Evolutionary conservation across 805 yeast genomes (phyloP), one percentile per base, ranked within the genome.

Genomic region (Phaffomyces opuntiae): DNA sequence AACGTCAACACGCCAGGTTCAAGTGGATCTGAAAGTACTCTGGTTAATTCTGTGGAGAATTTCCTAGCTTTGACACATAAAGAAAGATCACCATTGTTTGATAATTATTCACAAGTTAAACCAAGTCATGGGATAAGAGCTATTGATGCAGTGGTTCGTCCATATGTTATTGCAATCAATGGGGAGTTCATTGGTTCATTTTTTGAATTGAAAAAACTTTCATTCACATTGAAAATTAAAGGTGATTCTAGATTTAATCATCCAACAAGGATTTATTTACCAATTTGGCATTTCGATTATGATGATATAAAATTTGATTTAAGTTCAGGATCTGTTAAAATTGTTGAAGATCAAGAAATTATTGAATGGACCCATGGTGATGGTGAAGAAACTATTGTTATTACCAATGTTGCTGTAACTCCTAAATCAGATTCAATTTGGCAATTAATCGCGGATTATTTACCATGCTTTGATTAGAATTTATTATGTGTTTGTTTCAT

Each of bases 101-200:
- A 38, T 13, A 27, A 34, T 7, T 29, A 29, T 29, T 8, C 31
- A 29, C 31, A 29, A 29, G 31, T 29, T 13, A 29, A 29, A 29
- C 31, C 31, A 12, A 11, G 31, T 5, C 72, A 73, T 43, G 96
- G 96, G 2, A 74, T 83, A 1, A 69, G 97, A 36, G 95, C 93
- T 0, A 72, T 77, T 1, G 77, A 75, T 42, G 88, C 96, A 0
- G 76, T 86, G 1, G 65, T 87, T 26, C 72, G 99, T 40, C 97
- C 98, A 2, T 83, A 73, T 51, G 82, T 89, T 1, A 61, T 80
- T 1, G 75, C 81, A 4, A 71, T 83, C 0, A 71, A 70, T 32
- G 98, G 98, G 2, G 54, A 55, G 1, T 72, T 84, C 13, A 58
- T 58, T 7, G 62, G 65, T 17, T 75, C 81, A 14, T 79, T 73